These are phyloP conservation scores for Nectriaceae sp. DNA, from an alignment of 2,329 filamentous ascomycete species.

Conservation along the genomic window DNA sequence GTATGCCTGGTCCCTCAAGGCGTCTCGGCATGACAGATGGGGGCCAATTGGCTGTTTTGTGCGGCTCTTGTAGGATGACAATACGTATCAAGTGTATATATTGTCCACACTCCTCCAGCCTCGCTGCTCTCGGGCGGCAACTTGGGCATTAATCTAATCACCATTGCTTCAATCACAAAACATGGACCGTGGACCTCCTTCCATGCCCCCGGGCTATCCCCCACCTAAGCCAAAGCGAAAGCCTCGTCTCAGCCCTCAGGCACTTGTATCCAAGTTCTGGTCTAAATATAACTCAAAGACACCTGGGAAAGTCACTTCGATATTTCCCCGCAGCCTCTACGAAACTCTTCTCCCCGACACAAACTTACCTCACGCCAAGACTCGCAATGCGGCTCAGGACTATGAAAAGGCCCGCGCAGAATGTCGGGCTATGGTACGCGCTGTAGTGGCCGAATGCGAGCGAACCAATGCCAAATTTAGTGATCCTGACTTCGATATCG, in stretches of 20 bases:
- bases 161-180: not conserved
- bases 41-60: not conserved
- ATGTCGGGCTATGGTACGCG: constrained; percentile 41
- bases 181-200: constrained; percentile 13
- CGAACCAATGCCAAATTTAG: constrained; percentile 48
- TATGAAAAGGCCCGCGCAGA: constrained; percentile 44
- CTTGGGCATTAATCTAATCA: not conserved
- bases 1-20: not conserved
- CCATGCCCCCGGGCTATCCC: constrained; percentile 2
- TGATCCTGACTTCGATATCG: constrained; percentile 47
- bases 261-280: constrained; percentile 44
- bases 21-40: not conserved
- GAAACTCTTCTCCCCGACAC: constrained; percentile 27
- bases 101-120: not conserved
- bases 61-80: not conserved
- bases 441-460: constrained; percentile 43
- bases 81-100: not conserved
- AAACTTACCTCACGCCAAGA: constrained; percentile 25
- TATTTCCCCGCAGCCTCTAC: constrained; percentile 45
- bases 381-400: constrained; percentile 41
- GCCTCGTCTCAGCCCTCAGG: constrained; percentile 36
- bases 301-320: constrained; percentile 46
- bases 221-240: constrained; percentile 19
- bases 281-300: constrained; percentile 41
- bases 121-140: not conserved